Base-by-base conservation (phyloP, 2,329 filamentous ascomycete species). In the Fusarium pseudoanthophilum region DNA sequence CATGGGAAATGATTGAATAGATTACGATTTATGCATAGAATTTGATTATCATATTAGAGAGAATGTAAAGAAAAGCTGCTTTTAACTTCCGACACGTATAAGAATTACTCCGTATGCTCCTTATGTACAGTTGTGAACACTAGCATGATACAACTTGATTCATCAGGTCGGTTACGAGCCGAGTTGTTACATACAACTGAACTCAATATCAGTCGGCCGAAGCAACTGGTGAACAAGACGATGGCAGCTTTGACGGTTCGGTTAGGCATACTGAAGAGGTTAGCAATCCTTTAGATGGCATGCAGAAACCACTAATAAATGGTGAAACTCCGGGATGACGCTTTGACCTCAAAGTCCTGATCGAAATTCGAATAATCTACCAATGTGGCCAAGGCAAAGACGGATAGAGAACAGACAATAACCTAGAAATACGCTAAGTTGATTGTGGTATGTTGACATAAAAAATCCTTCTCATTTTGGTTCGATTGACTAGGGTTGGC, bases 271-370 rank as follows among this genome's bases (percentile, higher is more conserved):
- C 42, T 46, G 55, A 58, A 49, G 24, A 28, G 53, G 67, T 43
- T 45, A 56, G 52, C 59, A 60, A 56, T n/a, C 45, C 34, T 57
- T 48, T 51, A 37, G 42, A 58, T 57, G 55, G 48, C 48, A 58
- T 52, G 52, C 46, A 72, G 66, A 49, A 70, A 68, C 69, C 66
- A 67, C 75, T 77, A 77, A 73, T 36, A 43, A 61, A 73, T 77
- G 72, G 63, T 77, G 75, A 77, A 77, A 77, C 75, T 68, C 55
- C 64, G 55, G 59, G 64, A 75, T 43, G 55, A 58, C 75, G 75
- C 75, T 77, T 73, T 75, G 75, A 75, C 75, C 36, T 48, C 45
- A 39, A 53, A 34, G 49, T 30, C 58, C 56, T 43, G 52, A 57
- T 61, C 49, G 34, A 26, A 26, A 26, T 26, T 26, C 26, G 26